phyloP scores from a whole-genome alignment of 176 grass and related monocot species.

The Lolium perenne region DNA sequence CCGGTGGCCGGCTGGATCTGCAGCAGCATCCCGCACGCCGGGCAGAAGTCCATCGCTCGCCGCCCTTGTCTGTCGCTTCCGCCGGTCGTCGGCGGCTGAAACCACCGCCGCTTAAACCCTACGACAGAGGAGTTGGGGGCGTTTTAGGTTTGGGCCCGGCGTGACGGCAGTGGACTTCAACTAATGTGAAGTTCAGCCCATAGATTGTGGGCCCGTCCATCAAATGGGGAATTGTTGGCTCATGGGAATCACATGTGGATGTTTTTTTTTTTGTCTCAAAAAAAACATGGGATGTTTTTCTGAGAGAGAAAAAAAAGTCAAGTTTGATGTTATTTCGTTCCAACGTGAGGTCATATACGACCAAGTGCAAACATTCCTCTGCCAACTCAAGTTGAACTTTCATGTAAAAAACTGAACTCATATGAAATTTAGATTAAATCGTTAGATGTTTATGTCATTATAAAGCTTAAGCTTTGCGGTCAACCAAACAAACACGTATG shows the following conservation, averaged over 20 bases:
- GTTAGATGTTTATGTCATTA: background rate
- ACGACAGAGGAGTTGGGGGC: too few relatives aligned
- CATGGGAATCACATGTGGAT: background rate
- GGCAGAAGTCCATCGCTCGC: conserved; percentile 82
- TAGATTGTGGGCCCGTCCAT: background rate
- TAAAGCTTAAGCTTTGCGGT: background rate
- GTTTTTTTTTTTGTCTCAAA: too few relatives aligned
- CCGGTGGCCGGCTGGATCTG: conserved; percentile 68
- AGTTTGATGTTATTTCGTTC: background rate
- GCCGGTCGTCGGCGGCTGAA: background rate
- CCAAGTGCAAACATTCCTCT: background rate
- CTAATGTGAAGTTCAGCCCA: background rate
- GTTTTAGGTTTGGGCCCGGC: background rate
- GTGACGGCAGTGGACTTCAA: background rate
- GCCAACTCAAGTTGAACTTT: background rate
- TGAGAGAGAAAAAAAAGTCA: too few relatives aligned
- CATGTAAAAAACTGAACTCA: background rate
- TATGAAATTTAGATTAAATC: background rate
- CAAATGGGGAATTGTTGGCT: background rate
- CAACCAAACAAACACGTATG: background rate
- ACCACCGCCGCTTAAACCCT: conserved; percentile 11
- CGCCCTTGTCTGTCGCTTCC: background rate
- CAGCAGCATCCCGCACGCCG: conserved; percentile 69
- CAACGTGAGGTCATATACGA: background rate
- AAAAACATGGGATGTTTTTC: too few relatives aligned